A percentile compares a stretch with the other conserved stretches of the same genome.
Conservation (phyloP, 2,329 filamentous ascomycete genomes). For the Monilinia polystroma region DNA sequence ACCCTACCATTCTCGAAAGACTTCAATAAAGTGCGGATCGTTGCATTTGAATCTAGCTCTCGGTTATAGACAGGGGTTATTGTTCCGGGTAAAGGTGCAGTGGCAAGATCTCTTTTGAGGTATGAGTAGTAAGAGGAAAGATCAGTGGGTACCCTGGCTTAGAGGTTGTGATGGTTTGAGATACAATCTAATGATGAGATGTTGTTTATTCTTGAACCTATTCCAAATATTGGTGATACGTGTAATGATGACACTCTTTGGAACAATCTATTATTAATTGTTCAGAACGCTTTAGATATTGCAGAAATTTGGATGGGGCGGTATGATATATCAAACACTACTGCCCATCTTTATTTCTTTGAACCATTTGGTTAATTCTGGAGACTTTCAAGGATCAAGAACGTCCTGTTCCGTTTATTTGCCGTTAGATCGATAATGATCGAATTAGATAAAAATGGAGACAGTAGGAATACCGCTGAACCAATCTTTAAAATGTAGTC, state of each 20-base stretch:
- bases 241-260: too few relatives aligned
- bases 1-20: not conserved
- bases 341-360: not conserved
- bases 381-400: constrained; percentile 1
- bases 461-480: not conserved
- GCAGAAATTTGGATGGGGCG: too few relatives aligned
- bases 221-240: too few relatives aligned
- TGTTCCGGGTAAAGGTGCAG: not conserved
- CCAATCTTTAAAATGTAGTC: not conserved
- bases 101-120: constrained; percentile 7
- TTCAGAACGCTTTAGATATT: too few relatives aligned
- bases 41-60: constrained; percentile 7
- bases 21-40: constrained; percentile 10
- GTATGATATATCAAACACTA: too few relatives aligned
- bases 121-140: not conserved
- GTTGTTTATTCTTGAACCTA: too few relatives aligned
- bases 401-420: constrained; percentile 6
- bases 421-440: constrained; percentile 6
- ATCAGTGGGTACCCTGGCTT: not conserved
- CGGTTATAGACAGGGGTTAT: not conserved
- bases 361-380: not conserved
- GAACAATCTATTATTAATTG: too few relatives aligned
- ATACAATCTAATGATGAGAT: too few relatives aligned
- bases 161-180: too few relatives aligned
- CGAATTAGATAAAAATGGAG: not conserved